A percentile compares a stretch with the other conserved stretches of the same genome.
phyloP scores from a whole-genome alignment of 169 alveolate species.

The Plasmodium gonderi region DNA sequence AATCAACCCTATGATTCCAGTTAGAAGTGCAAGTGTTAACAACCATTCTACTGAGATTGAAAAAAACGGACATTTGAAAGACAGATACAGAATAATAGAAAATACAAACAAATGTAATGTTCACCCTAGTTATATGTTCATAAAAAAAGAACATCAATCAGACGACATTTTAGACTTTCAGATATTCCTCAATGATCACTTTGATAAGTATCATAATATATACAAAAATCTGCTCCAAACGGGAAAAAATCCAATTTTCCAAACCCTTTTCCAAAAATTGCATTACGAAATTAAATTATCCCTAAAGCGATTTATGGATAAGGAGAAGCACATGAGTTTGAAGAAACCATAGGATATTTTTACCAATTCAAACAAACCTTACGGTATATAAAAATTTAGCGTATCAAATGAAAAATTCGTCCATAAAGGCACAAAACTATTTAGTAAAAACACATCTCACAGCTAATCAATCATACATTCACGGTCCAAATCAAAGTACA shows the following conservation, averaged over 20 bases:
- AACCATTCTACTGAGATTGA: too few species aligned
- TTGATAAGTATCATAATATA: constrained; percentile 45
- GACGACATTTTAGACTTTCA: constrained; percentile 25
- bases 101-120: not conserved
- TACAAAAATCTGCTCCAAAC: constrained; percentile 41
- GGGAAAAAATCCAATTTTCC: constrained; percentile 13
- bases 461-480: too few species aligned
- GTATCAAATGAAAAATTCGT: too few species aligned
- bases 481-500: too few species aligned
- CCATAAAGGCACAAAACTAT: too few species aligned
- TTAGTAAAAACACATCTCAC: too few species aligned
- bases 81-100: not conserved
- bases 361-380: too few species aligned
- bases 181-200: constrained; percentile 39
- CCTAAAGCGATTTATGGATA: not conserved
- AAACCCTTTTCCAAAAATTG: constrained; percentile 16
- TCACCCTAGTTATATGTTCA: too few species aligned
- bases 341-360: not conserved
- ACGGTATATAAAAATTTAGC: too few species aligned
- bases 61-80: not conserved
- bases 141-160: not conserved
- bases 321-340: not conserved
- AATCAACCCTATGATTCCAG: too few species aligned
- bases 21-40: too few species aligned
- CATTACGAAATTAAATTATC: constrained; percentile 38